Conservation (phyloP, 108 stramenopile genomes). For the Thalassiosira profunda region DNA sequence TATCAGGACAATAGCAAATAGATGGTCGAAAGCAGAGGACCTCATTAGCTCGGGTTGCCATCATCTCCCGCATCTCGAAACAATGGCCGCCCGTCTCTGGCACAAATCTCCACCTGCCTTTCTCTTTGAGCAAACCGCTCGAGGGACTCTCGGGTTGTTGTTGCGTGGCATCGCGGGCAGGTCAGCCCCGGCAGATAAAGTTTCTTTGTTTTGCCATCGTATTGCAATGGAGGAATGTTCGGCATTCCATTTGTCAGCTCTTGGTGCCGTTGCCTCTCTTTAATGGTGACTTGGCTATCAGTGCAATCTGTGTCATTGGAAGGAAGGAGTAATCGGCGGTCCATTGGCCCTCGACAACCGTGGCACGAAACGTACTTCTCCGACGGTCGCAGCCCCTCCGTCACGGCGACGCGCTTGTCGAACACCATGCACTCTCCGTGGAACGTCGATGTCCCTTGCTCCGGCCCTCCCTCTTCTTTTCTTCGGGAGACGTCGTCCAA, state of each 20-base stretch:
- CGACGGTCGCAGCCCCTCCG: constrained; percentile 66
- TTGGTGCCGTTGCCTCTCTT: neutral
- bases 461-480: neutral
- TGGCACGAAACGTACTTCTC: constrained; percentile 62
- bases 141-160: constrained; percentile 31
- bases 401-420: constrained; percentile 83
- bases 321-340: constrained; percentile 22
- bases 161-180: constrained; percentile 42
- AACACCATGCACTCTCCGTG: constrained; percentile 90
- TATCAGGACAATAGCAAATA: constrained; percentile 73
- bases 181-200: constrained; percentile 45
- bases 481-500: constrained; percentile 58
- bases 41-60: too few species aligned
- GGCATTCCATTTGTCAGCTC: constrained; percentile 14
- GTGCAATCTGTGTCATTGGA: neutral
- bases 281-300: neutral
- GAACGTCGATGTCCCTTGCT: constrained; percentile 49
- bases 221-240: constrained; percentile 20
- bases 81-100: constrained; percentile 33
- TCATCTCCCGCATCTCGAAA: constrained; percentile 29
- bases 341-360: constrained; percentile 80
- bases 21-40: too few species aligned
- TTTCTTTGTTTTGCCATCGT: constrained; percentile 9
- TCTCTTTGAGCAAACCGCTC: constrained; percentile 42
- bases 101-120: constrained; percentile 38